A percentile compares a stretch with the other conserved stretches of the same genome.
These are phyloP conservation scores for Xylaria sp. DNA, from an alignment of 2,329 filamentous ascomycete species.

Conservation along the genomic window DNA sequence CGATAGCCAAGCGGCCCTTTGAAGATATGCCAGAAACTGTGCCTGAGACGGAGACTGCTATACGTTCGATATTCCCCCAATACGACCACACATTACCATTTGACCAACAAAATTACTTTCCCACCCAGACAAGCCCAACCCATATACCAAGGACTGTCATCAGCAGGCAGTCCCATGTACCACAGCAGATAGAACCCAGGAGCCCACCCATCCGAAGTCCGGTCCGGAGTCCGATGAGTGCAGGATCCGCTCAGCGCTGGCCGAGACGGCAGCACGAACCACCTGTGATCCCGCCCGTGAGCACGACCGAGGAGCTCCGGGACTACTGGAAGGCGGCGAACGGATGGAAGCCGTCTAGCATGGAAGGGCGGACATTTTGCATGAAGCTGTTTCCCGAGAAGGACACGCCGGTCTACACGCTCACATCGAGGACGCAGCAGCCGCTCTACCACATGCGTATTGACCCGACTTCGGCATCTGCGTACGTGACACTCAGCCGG, in stretches of 20 bases:
- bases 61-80: constrained; percentile 80
- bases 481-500: constrained; percentile 68
- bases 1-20: constrained; percentile 66
- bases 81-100: constrained; percentile 76
- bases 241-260: constrained; percentile 46
- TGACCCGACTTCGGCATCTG: constrained; percentile 72
- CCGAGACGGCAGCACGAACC: constrained; percentile 54
- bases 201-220: constrained; percentile 49
- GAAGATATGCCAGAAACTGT: constrained; percentile 49
- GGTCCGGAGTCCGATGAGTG: constrained; percentile 50
- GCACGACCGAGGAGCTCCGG: constrained; percentile 70
- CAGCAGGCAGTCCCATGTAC: constrained; percentile 71
- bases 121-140: constrained; percentile 72
- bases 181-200: constrained; percentile 48
- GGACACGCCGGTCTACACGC: constrained; percentile 73
- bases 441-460: constrained; percentile 75
- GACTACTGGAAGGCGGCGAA: constrained; percentile 76
- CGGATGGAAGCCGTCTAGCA: constrained; percentile 72
- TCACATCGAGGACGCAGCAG: constrained; percentile 66
- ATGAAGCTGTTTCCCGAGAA: constrained; percentile 66
- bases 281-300: constrained; percentile 60
- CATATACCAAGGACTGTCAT: constrained; percentile 73
- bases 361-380: constrained; percentile 69
- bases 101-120: constrained; percentile 75
- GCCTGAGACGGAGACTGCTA: constrained; percentile 51